Base-by-base conservation (phyloP, 768 basidiomycete species). In the Pholiota molesta region DNA sequence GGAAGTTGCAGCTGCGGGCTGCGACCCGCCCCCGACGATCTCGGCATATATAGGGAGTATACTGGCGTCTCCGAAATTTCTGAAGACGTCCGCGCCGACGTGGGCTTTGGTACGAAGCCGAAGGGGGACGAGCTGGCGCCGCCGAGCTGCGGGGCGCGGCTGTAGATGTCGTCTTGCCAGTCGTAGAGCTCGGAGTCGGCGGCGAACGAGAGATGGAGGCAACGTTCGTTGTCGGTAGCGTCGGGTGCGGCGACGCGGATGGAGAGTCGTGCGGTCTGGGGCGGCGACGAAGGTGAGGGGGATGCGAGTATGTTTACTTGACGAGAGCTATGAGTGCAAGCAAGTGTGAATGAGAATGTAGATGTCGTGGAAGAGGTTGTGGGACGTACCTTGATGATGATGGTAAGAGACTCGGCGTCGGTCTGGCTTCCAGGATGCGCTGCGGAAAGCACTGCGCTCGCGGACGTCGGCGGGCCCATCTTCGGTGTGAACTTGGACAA, bases 121-220 rank as follows among this genome's bases (percentile, higher is more conserved):
- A 74, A 77, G 17, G 79, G 78, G 13, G 37, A 29, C 1, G 66
- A 69, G 42, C 75, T 75, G 26, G 72, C 72, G 21, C 47, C 23
- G 19, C 35, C 47, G 23, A 49, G 47, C 47, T 49, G 47, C 21
- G 47, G 23, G 5, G 47, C 47, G 23, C 47, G 47, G 47, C 71
- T 71, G 64, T 79, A 80, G 29, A 81, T 75, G 62, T 80, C 80
- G 61, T 81, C 80, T 55, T 78, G 78, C 79, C 80, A 81, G 62
- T 79, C 78, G 63, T 81, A 80, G 10, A 81, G 72, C 59, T 78
- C 78, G 19, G 69, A 67, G 60, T 80, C 79, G 21, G 70, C 73
- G 37, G 74, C 68, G 52, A 80, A 79, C 0, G 78, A 74, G 26
- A 80, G 67, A 52, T 75, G 72, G 59, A 73, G 78, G 19, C 68